A percentile compares a stretch with the other conserved stretches of the same genome.
These are phyloP conservation scores for Mortierella alpina DNA, from an alignment of 192 early-diverging fungal species.

Conservation along the genomic window DNA sequence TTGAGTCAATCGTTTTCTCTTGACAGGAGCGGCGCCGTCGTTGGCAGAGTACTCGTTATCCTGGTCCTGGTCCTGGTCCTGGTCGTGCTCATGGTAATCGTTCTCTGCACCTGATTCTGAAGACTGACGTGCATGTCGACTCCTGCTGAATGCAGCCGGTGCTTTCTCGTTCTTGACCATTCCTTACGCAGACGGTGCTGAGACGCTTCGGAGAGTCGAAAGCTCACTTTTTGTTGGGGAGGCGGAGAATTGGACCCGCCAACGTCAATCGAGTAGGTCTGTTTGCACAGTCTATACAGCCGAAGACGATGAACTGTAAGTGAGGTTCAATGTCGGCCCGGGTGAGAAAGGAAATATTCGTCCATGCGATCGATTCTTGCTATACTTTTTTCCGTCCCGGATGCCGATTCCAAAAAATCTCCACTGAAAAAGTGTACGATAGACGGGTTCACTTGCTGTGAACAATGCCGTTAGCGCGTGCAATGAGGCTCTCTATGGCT, in stretches of 20 bases:
- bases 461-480: too few species aligned
- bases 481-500: too few species aligned
- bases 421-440: too few species aligned
- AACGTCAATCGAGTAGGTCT: too few species aligned
- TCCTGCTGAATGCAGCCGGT: constrained; percentile 1
- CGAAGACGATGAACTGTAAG: too few species aligned
- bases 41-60: neutral
- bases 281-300: too few species aligned
- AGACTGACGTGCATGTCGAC: constrained; percentile 2
- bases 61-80: constrained; percentile 20
- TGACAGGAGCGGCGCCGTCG: constrained; percentile 38
- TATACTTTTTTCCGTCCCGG: too few species aligned
- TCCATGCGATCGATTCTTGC: neutral
- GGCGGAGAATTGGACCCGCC: too few species aligned
- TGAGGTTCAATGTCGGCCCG: neutral
- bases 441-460: too few species aligned
- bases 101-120: constrained; percentile 46
- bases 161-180: constrained; percentile 32
- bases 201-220: too few species aligned
- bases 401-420: too few species aligned
- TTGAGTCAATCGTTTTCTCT: constrained; percentile 75
- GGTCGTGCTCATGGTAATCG: constrained; percentile 18
- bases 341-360: neutral
- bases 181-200: neutral
- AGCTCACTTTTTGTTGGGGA: too few species aligned